Evolutionary conservation across 2,329 filamentous ascomycete genomes (phyloP).

Genomic region (Scleromitrula shiraiana): DNA sequence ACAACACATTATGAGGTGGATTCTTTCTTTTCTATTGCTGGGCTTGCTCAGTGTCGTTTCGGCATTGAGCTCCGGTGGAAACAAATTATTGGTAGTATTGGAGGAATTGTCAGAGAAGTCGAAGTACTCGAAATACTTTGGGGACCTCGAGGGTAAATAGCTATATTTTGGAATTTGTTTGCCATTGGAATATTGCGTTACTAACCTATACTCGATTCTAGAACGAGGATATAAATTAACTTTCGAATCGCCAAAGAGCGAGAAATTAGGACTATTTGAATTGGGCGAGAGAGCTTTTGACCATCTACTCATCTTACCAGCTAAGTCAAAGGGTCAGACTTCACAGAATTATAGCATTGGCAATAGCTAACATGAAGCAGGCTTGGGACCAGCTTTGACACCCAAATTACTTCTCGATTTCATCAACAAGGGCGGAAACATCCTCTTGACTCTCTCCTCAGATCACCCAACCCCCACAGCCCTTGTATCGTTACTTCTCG

Average conservation of each 20-base stretch:
- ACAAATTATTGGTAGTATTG: constrained; percentile 74
- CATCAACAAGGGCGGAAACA: constrained; percentile 83
- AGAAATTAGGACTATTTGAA: constrained; percentile 68
- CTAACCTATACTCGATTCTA: constrained; percentile 33
- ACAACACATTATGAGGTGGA: constrained; percentile 57
- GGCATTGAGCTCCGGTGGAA: constrained; percentile 72
- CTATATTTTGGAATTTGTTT: constrained; percentile 12
- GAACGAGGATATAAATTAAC: constrained; percentile 74
- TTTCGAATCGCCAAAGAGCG: constrained; percentile 77
- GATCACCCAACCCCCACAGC: constrained; percentile 61
- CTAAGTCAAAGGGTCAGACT: constrained; percentile 72
- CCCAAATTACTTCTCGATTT: constrained; percentile 85
- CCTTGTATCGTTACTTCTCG: constrained; percentile 69
- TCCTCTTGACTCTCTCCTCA: constrained; percentile 77
- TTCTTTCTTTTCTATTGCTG: constrained; percentile 62
- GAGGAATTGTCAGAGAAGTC: constrained; percentile 76
- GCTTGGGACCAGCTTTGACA: constrained; percentile 80
- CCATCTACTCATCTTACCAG: constrained; percentile 81
- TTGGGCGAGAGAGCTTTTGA: constrained; percentile 86
- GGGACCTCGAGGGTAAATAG: constrained; percentile 58
- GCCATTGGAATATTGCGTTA: not conserved
- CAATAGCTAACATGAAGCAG: constrained; percentile 34
- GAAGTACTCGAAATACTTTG: constrained; percentile 74
- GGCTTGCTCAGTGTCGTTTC: constrained; percentile 58
- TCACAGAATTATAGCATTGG: constrained; percentile 2